Conservation (phyloP, 257 asterid species). For the Nicotiana sylvestris region DNA sequence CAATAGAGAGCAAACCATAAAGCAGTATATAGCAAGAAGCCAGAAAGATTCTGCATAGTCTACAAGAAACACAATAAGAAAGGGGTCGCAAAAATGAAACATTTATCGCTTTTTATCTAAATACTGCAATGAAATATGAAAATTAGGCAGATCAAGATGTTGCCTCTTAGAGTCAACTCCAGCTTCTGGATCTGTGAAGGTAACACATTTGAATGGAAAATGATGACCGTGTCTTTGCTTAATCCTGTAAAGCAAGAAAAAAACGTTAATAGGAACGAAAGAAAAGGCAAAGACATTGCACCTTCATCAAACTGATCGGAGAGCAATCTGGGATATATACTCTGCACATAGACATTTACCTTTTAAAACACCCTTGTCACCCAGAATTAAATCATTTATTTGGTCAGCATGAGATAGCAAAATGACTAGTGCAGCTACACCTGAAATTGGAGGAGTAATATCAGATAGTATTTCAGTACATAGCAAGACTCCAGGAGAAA, state of each 20-base stretch:
- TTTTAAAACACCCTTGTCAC: constrained; percentile 54
- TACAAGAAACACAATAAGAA: not conserved
- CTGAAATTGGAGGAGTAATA: constrained; percentile 27
- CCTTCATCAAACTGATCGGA: constrained; percentile 18
- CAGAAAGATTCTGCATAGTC: not conserved
- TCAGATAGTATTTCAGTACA: not conserved
- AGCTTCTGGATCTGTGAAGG: constrained; percentile 57
- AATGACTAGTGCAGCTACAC: constrained; percentile 72
- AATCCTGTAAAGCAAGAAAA: constrained; percentile 43
- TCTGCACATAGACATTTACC: constrained; percentile 40
- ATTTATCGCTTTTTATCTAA: not conserved
- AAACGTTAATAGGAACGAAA: not conserved
- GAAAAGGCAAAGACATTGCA: constrained; percentile 4
- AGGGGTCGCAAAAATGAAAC: not conserved
- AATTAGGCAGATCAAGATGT: not conserved
- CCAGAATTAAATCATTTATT: constrained; percentile 46
- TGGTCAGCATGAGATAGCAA: constrained; percentile 74
- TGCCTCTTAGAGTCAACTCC: constrained; percentile 69
- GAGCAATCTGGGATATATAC: constrained; percentile 14
- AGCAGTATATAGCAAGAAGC: not conserved
- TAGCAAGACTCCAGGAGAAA: not conserved
- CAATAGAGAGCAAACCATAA: not conserved
- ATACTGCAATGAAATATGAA: not conserved
- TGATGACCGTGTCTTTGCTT: constrained; percentile 55
- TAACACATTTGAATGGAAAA: constrained; percentile 66